phyloP scores from a whole-genome alignment of 139 green algal species.

The Coelastrella sp. region DNA sequence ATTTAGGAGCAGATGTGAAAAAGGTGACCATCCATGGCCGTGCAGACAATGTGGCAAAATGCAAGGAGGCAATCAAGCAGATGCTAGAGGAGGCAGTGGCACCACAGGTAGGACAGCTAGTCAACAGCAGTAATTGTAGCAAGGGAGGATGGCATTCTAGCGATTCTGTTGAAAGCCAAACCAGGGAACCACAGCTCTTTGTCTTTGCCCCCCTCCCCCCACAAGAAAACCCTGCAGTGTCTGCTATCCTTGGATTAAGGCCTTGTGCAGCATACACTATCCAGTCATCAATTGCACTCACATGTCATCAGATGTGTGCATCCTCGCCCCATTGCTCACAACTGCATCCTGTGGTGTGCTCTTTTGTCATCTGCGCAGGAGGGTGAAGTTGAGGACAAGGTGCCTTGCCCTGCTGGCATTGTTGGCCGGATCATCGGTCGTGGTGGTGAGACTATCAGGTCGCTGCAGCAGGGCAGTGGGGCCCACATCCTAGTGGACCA shows the following conservation, averaged over 20 bases:
- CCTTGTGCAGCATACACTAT: too few relatives aligned
- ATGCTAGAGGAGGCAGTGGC: constrained; percentile 27
- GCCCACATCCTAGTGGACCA: constrained; percentile 84
- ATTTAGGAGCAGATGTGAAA: constrained; percentile 68
- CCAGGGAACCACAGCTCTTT: neutral
- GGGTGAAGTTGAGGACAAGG: constrained; percentile 27
- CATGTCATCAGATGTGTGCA: neutral
- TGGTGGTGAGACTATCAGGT: constrained; percentile 96
- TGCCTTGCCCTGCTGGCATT: constrained; percentile 84
- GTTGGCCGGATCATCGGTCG: constrained; percentile 96
- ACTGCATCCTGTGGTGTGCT: neutral
- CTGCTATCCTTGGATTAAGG: too few relatives aligned
- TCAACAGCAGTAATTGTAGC: constrained; percentile 10
- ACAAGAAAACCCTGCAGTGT: too few relatives aligned
- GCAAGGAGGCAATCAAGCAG: constrained; percentile 67
- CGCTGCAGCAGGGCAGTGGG: constrained; percentile 89
- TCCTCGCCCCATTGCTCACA: too few relatives aligned
- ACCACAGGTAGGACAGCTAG: constrained; percentile 6
- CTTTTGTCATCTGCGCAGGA: neutral
- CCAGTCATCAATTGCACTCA: too few relatives aligned
- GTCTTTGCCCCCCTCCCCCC: too few relatives aligned
- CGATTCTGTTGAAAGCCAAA: neutral
- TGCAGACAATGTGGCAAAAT: constrained; percentile 56
- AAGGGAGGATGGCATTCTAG: neutral
- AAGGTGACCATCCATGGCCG: constrained; percentile 78